A percentile compares a stretch with the other conserved stretches of the same genome.
Conservation (phyloP, 768 basidiomycete species). For the Boletellus emodensis region DNA sequence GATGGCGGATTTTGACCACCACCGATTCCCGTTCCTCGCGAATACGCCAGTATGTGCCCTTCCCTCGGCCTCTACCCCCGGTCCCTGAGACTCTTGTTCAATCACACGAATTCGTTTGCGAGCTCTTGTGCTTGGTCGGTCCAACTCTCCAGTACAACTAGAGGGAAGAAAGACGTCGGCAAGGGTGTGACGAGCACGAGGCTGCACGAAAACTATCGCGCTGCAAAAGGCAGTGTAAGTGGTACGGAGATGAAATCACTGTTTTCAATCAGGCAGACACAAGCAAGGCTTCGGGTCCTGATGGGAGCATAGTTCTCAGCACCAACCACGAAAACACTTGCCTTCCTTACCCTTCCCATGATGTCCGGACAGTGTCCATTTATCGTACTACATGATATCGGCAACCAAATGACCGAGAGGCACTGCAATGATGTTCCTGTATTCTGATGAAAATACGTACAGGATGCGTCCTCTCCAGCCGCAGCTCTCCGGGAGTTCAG, state of each 20-base stretch:
- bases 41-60: neutral
- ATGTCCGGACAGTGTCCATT: no score
- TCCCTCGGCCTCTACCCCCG: neutral
- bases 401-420: no score
- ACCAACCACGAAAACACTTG: no score
- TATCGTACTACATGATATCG: no score
- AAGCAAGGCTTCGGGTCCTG: no score
- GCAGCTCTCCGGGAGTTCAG: neutral
- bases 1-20: neutral
- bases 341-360: no score
- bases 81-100: neutral
- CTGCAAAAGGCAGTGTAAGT: no score
- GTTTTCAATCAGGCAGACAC: no score
- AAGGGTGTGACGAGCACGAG: no score
- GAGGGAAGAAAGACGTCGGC: neutral
- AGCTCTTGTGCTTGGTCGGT: neutral
- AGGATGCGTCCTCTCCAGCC: conserved; percentile 1
- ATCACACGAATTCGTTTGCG: neutral
- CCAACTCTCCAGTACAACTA: neutral
- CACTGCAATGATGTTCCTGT: neutral
- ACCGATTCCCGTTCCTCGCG: neutral
- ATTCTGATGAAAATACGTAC: conserved; percentile 13
- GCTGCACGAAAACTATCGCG: no score
- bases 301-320: no score
- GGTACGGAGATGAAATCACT: no score